Evolutionary conservation across 2,329 filamentous ascomycete species (phyloP).

Genomic region (Ascochyta pisi): DNA sequence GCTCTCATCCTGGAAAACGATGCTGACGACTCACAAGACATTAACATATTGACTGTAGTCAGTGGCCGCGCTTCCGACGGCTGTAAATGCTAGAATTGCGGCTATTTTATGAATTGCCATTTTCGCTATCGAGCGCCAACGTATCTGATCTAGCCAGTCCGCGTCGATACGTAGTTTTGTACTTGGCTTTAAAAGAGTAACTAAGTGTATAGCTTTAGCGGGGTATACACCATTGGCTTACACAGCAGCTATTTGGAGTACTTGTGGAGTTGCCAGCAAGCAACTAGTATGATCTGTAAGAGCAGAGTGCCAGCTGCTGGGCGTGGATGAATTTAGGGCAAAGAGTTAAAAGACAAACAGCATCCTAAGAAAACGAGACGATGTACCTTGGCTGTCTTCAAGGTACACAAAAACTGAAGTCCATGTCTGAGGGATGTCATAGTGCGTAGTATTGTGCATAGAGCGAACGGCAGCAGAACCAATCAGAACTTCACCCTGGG

Average conservation of each 20-base stretch:
- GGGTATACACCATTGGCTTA: background rate
- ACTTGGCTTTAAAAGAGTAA: too few species aligned
- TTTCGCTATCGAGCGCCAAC: background rate
- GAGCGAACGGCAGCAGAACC: constrained; percentile 1
- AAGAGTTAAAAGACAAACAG: background rate
- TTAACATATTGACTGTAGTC: constrained; percentile 46
- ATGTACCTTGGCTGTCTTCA: background rate
- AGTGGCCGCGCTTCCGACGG: background rate
- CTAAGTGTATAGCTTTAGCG: background rate
- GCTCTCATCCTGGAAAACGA: background rate
- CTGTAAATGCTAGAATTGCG: background rate
- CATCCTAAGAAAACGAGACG: background rate
- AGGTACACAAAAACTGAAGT: background rate
- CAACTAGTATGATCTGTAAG: background rate
- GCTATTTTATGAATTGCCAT: background rate
- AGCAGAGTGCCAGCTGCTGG: background rate
- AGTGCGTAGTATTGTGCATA: constrained; percentile 1
- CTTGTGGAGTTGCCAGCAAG: background rate
- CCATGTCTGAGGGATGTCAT: background rate
- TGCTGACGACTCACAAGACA: constrained; percentile 39
- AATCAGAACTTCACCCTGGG: constrained; percentile 11
- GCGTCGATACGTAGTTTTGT: too few species aligned
- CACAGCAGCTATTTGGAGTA: background rate
- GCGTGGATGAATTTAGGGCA: background rate
- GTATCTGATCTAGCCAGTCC: too few species aligned